phyloP scores from a whole-genome alignment of 257 asterid genomes.

The Verbascum thapsus region DNA sequence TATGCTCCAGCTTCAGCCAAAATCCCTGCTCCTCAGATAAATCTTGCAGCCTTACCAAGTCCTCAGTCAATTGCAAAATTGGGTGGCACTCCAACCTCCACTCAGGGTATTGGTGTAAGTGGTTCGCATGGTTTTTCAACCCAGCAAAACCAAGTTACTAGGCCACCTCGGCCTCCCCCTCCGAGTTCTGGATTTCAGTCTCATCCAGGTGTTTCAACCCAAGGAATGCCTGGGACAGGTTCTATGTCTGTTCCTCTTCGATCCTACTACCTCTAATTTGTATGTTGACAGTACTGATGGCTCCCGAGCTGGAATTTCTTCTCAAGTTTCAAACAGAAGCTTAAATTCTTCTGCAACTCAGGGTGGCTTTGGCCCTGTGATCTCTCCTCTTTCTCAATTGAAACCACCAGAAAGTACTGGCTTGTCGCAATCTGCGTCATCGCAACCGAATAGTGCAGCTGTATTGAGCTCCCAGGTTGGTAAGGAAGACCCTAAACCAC shows the following conservation, averaged over 20 bases:
- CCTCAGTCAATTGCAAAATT: constrained; percentile 50
- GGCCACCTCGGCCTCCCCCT: constrained; percentile 59
- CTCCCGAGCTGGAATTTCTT: constrained; percentile 44
- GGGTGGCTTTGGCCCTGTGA: constrained; percentile 41
- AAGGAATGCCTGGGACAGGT: constrained; percentile 55
- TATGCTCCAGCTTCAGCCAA: constrained; percentile 83
- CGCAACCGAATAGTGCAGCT: constrained; percentile 46
- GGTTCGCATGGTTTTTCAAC: constrained; percentile 50
- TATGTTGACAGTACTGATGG: constrained; percentile 45
- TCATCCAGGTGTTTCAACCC: constrained; percentile 51
- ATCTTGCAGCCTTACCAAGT: constrained; percentile 44
- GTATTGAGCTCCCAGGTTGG: constrained; percentile 44
- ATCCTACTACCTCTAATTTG: constrained; percentile 45
- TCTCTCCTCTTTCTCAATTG: constrained; percentile 47
- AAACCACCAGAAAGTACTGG: constrained; percentile 45
- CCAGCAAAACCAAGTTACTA: constrained; percentile 53
- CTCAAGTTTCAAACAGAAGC: constrained; percentile 57
- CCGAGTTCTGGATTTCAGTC: constrained; percentile 61
- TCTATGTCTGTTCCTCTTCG: constrained; percentile 40
- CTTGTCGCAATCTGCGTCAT: constrained; percentile 48
- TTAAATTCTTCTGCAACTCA: constrained; percentile 46
- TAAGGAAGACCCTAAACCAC: constrained; percentile 46
- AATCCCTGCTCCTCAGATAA: constrained; percentile 95
- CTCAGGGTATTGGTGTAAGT: constrained; percentile 46
- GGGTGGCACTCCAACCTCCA: constrained; percentile 41